Percentiles rank a stretch among this genome's conserved stretches.
Conservation (phyloP, 1,139 yeast genomes). For the Petasospora rhodanensis region DNA sequence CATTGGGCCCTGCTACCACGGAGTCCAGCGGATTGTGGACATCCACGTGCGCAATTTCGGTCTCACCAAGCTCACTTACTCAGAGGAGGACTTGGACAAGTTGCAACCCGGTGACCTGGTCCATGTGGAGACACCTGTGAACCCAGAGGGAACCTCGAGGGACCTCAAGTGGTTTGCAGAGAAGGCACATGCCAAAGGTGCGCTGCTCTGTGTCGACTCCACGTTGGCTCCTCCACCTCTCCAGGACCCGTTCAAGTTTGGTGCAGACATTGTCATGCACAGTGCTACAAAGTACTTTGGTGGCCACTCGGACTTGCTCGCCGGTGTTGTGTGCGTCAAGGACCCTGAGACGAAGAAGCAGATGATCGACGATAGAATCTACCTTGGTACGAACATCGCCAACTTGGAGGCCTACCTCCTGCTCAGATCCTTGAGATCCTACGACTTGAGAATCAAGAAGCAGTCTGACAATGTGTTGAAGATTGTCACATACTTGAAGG, state of each 20-base stretch:
- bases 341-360: slow-evolving; percentile 40
- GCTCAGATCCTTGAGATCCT: slow-evolving; percentile 76
- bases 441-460: slow-evolving; percentile 58
- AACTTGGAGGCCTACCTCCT: slow-evolving; percentile 72
- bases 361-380: slow-evolving; percentile 57
- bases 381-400: slow-evolving; percentile 73
- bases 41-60: slow-evolving; percentile 60
- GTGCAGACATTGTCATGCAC: slow-evolving; percentile 82
- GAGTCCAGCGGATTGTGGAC: slow-evolving; percentile 66
- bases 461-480: slow-evolving; percentile 65
- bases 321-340: slow-evolving; percentile 71
- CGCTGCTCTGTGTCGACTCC: slow-evolving; percentile 68
- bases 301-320: slow-evolving; percentile 88
- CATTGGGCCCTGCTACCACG: slow-evolving; percentile 82
- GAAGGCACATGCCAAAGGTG: slow-evolving; percentile 67
- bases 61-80: slow-evolving; percentile 46
- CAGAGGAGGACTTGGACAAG: slow-evolving; percentile 44
- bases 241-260: slow-evolving; percentile 72
- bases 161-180: slow-evolving; percentile 55
- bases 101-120: slow-evolving; percentile 70
- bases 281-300: slow-evolving; percentile 91
- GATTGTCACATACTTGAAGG: slow-evolving; percentile 54
- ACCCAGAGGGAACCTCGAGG: slow-evolving; percentile 72
- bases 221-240: slow-evolving; percentile 94
- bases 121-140: slow-evolving; percentile 84